phyloP scores from a whole-genome alignment of 306 rosid genomes.

The Vigna hirtella region DNA sequence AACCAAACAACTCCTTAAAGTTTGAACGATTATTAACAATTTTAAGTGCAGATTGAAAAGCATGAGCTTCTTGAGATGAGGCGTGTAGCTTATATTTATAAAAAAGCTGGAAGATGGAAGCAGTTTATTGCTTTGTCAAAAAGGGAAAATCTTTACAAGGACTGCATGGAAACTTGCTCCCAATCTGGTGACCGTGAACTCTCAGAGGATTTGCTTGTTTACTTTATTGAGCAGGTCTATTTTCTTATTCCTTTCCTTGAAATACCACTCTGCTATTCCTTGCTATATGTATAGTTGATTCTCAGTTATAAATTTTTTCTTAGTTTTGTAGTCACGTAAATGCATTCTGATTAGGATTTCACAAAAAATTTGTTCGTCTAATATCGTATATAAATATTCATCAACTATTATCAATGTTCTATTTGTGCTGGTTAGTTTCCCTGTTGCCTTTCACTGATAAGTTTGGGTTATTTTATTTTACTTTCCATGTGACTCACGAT shows the following conservation, averaged over 20 bases:
- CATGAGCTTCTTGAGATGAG: conserved; percentile 97
- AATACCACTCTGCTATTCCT: not conserved
- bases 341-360: not conserved
- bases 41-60: conserved; percentile 78
- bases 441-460: not conserved
- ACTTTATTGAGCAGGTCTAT: conserved; percentile 84
- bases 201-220: conserved; percentile 89
- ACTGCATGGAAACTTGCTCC: conserved; percentile 96
- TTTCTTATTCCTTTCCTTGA: conserved; percentile 30
- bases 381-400: conserved; percentile 22
- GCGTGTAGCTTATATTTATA: conserved; percentile 92
- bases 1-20: not conserved
- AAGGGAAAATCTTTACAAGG: conserved; percentile 94
- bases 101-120: conserved; percentile 98
- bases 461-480: not conserved
- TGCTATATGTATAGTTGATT: too few relatives aligned
- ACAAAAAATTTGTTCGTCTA: conserved; percentile 19
- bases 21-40: conserved; percentile 16
- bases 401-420: not conserved
- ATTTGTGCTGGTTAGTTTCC: conserved; percentile 7
- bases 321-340: too few relatives aligned
- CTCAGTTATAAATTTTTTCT: too few relatives aligned
- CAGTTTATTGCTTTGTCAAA: conserved; percentile 93
- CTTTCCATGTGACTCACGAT: not conserved
- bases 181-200: conserved; percentile 96